These are phyloP conservation scores for Groenewaldozyma auringiensis DNA, from an alignment of 1,139 yeast genomes.

Conservation along the genomic window DNA sequence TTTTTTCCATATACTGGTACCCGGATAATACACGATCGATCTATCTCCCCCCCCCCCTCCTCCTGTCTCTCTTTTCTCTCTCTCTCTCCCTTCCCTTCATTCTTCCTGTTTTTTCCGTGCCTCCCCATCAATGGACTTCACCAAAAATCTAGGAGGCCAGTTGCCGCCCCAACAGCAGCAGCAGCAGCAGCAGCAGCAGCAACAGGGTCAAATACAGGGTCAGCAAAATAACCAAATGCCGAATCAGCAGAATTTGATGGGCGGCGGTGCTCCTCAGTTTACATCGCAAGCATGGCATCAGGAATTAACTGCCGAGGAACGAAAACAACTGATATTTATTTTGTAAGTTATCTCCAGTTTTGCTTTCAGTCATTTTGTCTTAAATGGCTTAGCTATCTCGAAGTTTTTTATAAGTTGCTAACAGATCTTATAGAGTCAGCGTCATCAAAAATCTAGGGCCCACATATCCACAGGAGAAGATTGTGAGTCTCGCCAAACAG, in stretches of 20 bases:
- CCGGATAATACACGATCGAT: no score
- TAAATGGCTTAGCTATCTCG: neutral
- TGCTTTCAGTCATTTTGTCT: neutral
- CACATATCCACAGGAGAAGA: conserved; percentile 24
- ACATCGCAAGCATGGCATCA: conserved; percentile 18
- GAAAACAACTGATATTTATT: conserved; percentile 21
- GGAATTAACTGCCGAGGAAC: conserved; percentile 21
- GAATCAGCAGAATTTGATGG: conserved; percentile 9
- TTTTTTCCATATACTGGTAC: no score
- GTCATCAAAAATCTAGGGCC: conserved; percentile 23
- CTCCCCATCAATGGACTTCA: conserved; percentile 8
- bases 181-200: neutral
- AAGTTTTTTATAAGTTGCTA: conserved; percentile 3
- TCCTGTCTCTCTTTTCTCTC: no score
- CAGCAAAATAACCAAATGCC: conserved; percentile 3
- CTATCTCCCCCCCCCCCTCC: no score
- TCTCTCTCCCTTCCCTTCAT: no score
- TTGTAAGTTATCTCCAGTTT: conserved; percentile 17
- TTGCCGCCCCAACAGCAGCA: conserved; percentile 2
- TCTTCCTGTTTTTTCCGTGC: no score
- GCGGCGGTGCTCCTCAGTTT: conserved; percentile 4
- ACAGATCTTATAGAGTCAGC: conserved; percentile 12
- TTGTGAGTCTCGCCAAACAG: conserved; percentile 26
- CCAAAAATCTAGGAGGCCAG: conserved; percentile 4
- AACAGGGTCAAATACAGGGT: neutral